These are phyloP conservation scores for Salix viminalis DNA, from an alignment of 345 rosid species.

Conservation along the genomic window DNA sequence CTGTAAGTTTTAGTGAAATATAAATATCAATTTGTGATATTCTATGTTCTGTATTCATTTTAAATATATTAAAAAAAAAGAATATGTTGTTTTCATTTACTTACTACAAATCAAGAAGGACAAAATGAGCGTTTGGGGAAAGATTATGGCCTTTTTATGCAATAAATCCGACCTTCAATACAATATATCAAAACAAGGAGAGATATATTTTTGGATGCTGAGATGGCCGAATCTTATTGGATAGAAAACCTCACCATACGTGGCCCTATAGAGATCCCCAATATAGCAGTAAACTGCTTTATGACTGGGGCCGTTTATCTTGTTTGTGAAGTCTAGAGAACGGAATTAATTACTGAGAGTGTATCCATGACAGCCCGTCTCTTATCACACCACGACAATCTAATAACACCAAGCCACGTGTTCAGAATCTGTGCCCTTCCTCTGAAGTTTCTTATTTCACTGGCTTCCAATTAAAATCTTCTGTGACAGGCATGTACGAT, in stretches of 20 bases:
- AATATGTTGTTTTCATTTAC: too few relatives aligned
- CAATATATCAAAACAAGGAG: neutral
- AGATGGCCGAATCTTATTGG: slow-evolving; percentile 32
- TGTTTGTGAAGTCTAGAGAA: neutral
- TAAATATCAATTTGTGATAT: too few relatives aligned
- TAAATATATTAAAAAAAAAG: too few relatives aligned
- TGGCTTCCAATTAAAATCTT: neutral
- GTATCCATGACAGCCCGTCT: neutral
- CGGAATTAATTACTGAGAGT: neutral
- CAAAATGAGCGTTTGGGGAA: too few relatives aligned
- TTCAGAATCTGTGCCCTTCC: too few relatives aligned
- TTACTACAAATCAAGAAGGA: too few relatives aligned
- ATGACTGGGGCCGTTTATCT: neutral
- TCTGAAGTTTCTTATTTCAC: neutral
- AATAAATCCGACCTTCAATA: neutral
- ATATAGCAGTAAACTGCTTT: neutral
- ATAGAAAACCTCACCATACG: slow-evolving; percentile 14
- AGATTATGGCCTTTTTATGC: neutral
- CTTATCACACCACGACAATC: neutral
- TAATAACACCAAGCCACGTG: slow-evolving; percentile 2
- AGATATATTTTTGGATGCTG: slow-evolving; percentile 1
- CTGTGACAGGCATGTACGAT: neutral
- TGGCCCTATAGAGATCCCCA: slow-evolving; percentile 11
- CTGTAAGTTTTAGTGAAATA: too few relatives aligned
- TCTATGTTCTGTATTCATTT: too few relatives aligned